Percentiles rank a stretch among this genome's conserved stretches.
Evolutionary conservation across 2,329 filamentous ascomycete genomes (phyloP).

Genomic region (Trichoderma simmonsii): DNA sequence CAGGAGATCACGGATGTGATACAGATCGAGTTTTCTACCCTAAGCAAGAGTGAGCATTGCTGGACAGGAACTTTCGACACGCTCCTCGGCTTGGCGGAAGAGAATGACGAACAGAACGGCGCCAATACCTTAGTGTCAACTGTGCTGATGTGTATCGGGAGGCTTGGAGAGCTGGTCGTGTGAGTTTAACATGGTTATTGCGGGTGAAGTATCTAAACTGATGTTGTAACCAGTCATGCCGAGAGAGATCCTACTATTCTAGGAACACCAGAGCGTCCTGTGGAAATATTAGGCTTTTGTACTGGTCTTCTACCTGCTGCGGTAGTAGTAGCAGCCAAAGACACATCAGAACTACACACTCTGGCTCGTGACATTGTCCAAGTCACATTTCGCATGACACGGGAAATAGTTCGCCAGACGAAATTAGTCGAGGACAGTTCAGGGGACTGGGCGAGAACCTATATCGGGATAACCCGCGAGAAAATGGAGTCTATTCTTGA

Average conservation of each 20-base stretch:
- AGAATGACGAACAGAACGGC: background rate
- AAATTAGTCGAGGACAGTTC: background rate
- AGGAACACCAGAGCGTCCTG: background rate
- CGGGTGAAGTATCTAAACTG: background rate
- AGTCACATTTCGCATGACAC: background rate
- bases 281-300: background rate
- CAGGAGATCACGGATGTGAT: background rate
- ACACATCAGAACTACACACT: background rate
- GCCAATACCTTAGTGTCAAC: background rate
- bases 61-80: background rate
- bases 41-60: background rate
- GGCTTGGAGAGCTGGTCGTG: background rate
- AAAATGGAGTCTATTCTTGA: background rate
- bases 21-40: background rate
- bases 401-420: background rate
- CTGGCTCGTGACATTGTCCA: background rate
- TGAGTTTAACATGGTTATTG: background rate
- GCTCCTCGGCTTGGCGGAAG: background rate
- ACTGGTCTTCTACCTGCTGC: background rate
- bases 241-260: background rate
- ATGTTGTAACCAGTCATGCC: background rate
- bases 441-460: background rate
- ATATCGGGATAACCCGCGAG: background rate
- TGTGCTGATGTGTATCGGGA: background rate
- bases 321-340: background rate